phyloP scores from a whole-genome alignment of 208 protist genomes.

The Leishmania martiniquensis region DNA sequence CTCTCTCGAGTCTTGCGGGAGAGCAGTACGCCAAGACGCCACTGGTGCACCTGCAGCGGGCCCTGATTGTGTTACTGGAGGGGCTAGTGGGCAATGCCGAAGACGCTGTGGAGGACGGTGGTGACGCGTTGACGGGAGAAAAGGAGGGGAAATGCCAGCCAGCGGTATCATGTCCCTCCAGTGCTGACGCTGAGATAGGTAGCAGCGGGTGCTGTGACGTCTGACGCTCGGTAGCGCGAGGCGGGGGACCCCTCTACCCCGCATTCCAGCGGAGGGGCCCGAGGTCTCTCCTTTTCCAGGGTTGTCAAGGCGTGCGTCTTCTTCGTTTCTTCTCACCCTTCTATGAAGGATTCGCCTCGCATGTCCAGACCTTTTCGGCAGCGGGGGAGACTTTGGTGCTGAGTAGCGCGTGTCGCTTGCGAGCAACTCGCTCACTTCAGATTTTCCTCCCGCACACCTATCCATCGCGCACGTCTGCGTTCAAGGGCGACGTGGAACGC shows the following conservation, averaged over 20 bases:
- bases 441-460: not conserved
- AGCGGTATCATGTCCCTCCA: not conserved
- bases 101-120: not conserved
- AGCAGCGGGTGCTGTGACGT: not conserved
- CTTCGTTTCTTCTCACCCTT: not conserved
- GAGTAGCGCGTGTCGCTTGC: not conserved
- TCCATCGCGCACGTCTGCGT: not conserved
- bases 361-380: not conserved
- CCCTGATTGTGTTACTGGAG: slow-evolving; percentile 20
- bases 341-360: not conserved
- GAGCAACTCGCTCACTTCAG: not conserved
- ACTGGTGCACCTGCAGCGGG: slow-evolving; percentile 19
- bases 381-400: not conserved
- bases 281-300: not conserved
- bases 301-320: not conserved
- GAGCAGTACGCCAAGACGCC: slow-evolving; percentile 18
- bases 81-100: slow-evolving; percentile 7
- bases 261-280: not conserved
- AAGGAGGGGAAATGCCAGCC: not conserved
- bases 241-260: not conserved
- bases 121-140: not conserved
- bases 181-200: not conserved
- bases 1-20: slow-evolving; percentile 15
- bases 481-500: not conserved
- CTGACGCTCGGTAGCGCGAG: not conserved